Conservation (phyloP, 306 rosid genomes). For the Casuarina equisetifolia region DNA sequence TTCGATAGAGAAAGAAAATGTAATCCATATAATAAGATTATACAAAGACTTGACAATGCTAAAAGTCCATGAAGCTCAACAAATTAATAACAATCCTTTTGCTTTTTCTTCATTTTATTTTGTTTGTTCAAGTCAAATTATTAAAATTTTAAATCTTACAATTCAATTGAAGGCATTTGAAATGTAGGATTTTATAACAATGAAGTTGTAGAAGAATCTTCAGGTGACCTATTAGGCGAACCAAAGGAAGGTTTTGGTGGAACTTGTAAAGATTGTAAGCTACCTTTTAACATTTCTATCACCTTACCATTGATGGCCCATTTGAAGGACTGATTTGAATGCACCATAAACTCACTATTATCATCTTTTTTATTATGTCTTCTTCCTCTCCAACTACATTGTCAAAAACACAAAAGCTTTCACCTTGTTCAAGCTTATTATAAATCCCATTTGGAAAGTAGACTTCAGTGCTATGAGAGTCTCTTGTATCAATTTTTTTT, state of each 20-base stretch:
- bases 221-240: conserved; percentile 15
- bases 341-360: conserved; percentile 38
- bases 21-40: too few species aligned
- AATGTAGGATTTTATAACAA: neutral
- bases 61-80: too few species aligned
- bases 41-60: too few species aligned
- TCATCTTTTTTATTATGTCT: conserved; percentile 28
- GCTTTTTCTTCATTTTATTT: too few species aligned
- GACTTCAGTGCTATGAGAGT: conserved; percentile 17
- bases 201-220: neutral
- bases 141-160: too few species aligned
- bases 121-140: too few species aligned
- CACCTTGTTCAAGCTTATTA: conserved; percentile 20
- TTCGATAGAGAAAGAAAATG: too few species aligned
- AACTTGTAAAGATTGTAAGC: conserved; percentile 13
- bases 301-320: conserved; percentile 40
- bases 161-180: too few species aligned
- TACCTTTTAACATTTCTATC: conserved; percentile 42
- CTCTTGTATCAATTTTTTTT: conserved; percentile 10
- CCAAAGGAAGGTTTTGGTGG: conserved; percentile 39
- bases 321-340: conserved; percentile 33
- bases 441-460: conserved; percentile 33
- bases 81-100: too few species aligned
- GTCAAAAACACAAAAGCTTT: neutral
- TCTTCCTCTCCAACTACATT: conserved; percentile 22